Evolutionary conservation across 73 alveolate genomes (phyloP).

Genomic region (Symbiodinium natans): DNA sequence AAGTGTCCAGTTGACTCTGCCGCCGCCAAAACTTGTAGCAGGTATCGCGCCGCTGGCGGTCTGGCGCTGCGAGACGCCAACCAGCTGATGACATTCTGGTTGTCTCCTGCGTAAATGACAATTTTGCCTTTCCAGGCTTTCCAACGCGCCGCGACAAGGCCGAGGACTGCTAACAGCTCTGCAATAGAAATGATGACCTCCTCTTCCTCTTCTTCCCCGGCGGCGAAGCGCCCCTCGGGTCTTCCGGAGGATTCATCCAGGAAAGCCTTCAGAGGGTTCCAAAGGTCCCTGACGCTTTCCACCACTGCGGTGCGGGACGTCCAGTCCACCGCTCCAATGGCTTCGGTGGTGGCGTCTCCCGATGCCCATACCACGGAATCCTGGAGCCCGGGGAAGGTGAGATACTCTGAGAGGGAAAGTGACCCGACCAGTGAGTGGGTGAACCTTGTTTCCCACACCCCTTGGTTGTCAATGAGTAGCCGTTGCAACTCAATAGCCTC

Average conservation of each 20-base stretch:
- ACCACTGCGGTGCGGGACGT: not conserved
- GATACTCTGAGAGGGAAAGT: not conserved
- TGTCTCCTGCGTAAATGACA: slow-evolving; percentile 22
- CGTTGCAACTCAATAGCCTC: not conserved
- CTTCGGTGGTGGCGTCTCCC: not conserved
- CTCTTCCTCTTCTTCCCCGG: not conserved
- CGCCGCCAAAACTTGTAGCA: not conserved
- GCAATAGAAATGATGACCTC: not conserved
- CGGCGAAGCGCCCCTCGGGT: not conserved
- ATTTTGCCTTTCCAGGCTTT: not conserved
- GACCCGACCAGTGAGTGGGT: not conserved
- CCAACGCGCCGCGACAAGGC: not conserved
- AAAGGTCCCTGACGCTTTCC: not conserved
- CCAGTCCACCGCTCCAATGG: slow-evolving; percentile 6
- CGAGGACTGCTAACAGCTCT: not conserved
- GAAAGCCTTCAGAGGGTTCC: not conserved
- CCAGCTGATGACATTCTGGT: slow-evolving; percentile 7
- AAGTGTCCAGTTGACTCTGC: not conserved
- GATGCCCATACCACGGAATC: not conserved
- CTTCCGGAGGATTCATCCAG: not conserved
- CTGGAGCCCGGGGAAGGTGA: not conserved
- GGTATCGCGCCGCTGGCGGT: not conserved
- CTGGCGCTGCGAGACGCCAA: not conserved
- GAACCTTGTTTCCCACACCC: not conserved
- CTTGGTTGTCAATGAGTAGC: not conserved